Percentiles rank a stretch among this genome's conserved stretches.
Conservation (phyloP, 139 green algal genomes). For the Chlorella sp. region DNA sequence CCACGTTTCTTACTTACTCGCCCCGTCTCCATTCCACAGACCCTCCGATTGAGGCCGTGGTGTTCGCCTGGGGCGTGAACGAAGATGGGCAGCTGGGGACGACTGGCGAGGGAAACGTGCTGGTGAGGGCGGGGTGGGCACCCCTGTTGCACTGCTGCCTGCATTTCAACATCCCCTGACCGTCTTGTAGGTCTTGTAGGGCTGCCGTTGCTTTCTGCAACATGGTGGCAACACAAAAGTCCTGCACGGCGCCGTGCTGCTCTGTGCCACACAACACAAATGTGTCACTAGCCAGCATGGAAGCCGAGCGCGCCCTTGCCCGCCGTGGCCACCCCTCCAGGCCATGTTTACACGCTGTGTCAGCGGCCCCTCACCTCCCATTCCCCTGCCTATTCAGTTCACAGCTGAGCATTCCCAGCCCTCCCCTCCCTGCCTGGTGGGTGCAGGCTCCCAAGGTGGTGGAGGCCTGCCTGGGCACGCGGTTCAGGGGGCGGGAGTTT, state of each 20-base stretch:
- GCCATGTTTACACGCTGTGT: neutral
- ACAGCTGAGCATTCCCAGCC: neutral
- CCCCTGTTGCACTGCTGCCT: neutral
- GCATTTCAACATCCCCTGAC: too few relatives aligned
- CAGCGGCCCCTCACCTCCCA: too few relatives aligned
- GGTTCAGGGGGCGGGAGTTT: conserved; percentile 65
- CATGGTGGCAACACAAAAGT: too few relatives aligned
- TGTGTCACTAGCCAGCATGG: too few relatives aligned
- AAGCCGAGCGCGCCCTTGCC: neutral
- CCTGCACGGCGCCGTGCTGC: too few relatives aligned
- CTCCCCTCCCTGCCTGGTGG: neutral
- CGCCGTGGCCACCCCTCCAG: neutral
- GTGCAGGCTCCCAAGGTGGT: conserved; percentile 72
- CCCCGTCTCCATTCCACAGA: neutral
- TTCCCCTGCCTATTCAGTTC: neutral
- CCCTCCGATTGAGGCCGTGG: conserved; percentile 85
- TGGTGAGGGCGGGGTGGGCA: neutral
- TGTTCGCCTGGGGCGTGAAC: conserved; percentile 86
- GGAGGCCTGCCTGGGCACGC: conserved; percentile 74
- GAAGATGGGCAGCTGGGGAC: conserved; percentile 89
- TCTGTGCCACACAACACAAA: too few relatives aligned
- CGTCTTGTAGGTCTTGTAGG: too few relatives aligned
- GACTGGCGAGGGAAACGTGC: conserved; percentile 1
- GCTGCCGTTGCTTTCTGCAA: too few relatives aligned
- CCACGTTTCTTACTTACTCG: too few relatives aligned